A percentile compares a stretch with the other conserved stretches of the same genome.
Evolutionary conservation across 2,329 filamentous ascomycete species (phyloP).

Genomic region (Aspergillus fumigatus): DNA sequence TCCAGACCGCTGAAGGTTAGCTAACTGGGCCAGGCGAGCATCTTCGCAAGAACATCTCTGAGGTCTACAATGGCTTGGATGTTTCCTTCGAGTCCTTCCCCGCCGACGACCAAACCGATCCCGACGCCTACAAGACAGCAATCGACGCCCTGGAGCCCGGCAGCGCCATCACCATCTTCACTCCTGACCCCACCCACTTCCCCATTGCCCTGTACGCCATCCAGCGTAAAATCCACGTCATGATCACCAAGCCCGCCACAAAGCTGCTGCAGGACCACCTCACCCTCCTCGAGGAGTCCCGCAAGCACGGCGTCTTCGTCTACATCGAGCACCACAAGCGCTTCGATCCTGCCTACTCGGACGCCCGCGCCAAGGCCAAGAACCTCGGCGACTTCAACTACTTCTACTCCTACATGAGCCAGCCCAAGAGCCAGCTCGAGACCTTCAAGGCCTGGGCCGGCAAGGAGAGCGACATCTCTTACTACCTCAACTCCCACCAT

Average conservation of each 20-base stretch:
- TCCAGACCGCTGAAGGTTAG: slow-evolving; percentile 8
- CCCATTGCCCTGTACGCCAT: slow-evolving; percentile 91
- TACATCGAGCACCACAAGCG: slow-evolving; percentile 97
- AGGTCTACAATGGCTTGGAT: slow-evolving; percentile 85
- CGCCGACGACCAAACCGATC: slow-evolving; percentile 65
- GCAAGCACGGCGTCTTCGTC: slow-evolving; percentile 75
- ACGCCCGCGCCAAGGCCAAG: slow-evolving; percentile 72
- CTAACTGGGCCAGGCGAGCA: slow-evolving; percentile 59
- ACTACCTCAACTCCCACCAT: slow-evolving; percentile 95
- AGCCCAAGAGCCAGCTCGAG: slow-evolving; percentile 85
- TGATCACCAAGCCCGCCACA: slow-evolving; percentile 91
- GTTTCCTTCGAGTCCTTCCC: slow-evolving; percentile 81
- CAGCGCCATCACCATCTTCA: slow-evolving; percentile 94
- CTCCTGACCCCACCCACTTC: slow-evolving; percentile 87
- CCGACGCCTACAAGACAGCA: slow-evolving; percentile 80
- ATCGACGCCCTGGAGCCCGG: slow-evolving; percentile 78
- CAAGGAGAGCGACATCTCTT: slow-evolving; percentile 86
- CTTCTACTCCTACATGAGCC: slow-evolving; percentile 95
- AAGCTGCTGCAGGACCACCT: slow-evolving; percentile 79
- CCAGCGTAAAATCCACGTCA: slow-evolving; percentile 78
- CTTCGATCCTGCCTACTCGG: slow-evolving; percentile 87
- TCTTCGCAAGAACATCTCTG: slow-evolving; percentile 78
- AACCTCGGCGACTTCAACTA: slow-evolving; percentile 93
- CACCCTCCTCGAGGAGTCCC: slow-evolving; percentile 65
- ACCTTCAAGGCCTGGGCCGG: slow-evolving; percentile 95